These are phyloP conservation scores for Tolypocladium amazonense DNA, from an alignment of 2,329 filamentous ascomycete species.

Conservation along the genomic window DNA sequence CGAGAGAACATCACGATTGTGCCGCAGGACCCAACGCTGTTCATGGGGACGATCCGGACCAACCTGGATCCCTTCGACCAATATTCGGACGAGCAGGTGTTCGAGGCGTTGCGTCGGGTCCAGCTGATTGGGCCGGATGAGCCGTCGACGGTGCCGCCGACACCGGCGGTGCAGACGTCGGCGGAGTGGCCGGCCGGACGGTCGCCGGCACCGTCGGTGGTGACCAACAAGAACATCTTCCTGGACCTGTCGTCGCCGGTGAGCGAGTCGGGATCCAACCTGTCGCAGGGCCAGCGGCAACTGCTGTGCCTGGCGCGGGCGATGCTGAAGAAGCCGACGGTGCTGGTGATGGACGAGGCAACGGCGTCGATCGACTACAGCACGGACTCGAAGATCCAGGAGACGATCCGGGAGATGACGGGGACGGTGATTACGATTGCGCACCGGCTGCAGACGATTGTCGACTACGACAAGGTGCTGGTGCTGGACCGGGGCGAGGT, in stretches of 20 bases:
- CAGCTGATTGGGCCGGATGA: slow-evolving; percentile 67
- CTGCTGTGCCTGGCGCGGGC: slow-evolving; percentile 88
- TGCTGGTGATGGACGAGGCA: slow-evolving; percentile 98
- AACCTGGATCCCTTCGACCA: slow-evolving; percentile 88
- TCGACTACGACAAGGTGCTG: slow-evolving; percentile 95
- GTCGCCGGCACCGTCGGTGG: slow-evolving; percentile 20
- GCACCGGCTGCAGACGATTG: slow-evolving; percentile 90
- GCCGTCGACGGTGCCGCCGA: slow-evolving; percentile 18
- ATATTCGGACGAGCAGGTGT: slow-evolving; percentile 86
- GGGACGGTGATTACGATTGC: slow-evolving; percentile 96
- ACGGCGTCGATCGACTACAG: slow-evolving; percentile 96
- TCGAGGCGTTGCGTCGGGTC: slow-evolving; percentile 73
- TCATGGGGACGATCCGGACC: slow-evolving; percentile 80
- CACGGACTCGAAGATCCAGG: slow-evolving; percentile 92
- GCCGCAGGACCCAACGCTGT: slow-evolving; percentile 90
- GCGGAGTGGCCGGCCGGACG: slow-evolving; percentile 5
- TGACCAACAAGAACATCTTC: slow-evolving; percentile 92
- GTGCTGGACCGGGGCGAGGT: slow-evolving; percentile 84
- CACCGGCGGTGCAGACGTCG: slow-evolving; percentile 9
- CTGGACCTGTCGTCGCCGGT: slow-evolving; percentile 74
- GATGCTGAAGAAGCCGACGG: slow-evolving; percentile 80
- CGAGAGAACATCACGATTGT: slow-evolving; percentile 95
- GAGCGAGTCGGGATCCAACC: slow-evolving; percentile 82
- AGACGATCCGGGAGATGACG: slow-evolving; percentile 84
- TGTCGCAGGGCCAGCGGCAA: slow-evolving; percentile 93